Evolutionary conservation across 129 eudicot genomes (phyloP), one percentile per base, ranked within the genome.

Genomic region (Kitagawia praeruptora): DNA sequence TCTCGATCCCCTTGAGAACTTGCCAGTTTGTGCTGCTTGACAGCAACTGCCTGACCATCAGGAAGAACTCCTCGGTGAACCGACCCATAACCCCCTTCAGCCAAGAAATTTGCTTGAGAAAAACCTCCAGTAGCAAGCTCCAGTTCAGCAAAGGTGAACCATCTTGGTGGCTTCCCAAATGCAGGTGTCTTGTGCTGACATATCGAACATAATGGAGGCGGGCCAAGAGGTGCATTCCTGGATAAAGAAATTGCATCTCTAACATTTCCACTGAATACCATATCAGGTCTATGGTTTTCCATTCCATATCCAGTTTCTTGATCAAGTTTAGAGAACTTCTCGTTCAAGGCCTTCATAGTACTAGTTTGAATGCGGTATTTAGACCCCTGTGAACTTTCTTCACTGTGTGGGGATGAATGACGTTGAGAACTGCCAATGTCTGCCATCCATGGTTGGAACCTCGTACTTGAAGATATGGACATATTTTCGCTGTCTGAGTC

Each of bases 1-100:
- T 94, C 98, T 81, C 87, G 96, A 83, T 94, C 98, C 58, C 98
- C 98, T 89, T 94, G 98, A 76, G 98, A 89, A 83, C 98, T 94
- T 40, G 98, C 98, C 87, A 94, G 76, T 79, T 94, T 96, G 77
- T 96, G 99, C 72, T 96, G 99, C 87, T 96, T 96, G 49, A 96
- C 99, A 69, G 99, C 99, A 56, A 96, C 93, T 0, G 89, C 88
- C 81, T 87, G 99, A 13, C 99, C 99, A 81, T 96, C 96, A n/a
- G 90, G 97, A 27, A 96, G 97, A 27, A 92, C 88, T 39, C 99
- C 99, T 87, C 99, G 83, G 61, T 96, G 97, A 28, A 96, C 99
- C 2, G 99, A 96, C 21, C 99, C 99, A 76, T 71, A 96, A 40
- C 99, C 99, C 31, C 99, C 99, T 84, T 96, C 98, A 54, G 99